Percentiles rank a stretch among this genome's conserved stretches.
Conservation (phyloP, 768 basidiomycete species). For the Exidia glandulosa region DNA sequence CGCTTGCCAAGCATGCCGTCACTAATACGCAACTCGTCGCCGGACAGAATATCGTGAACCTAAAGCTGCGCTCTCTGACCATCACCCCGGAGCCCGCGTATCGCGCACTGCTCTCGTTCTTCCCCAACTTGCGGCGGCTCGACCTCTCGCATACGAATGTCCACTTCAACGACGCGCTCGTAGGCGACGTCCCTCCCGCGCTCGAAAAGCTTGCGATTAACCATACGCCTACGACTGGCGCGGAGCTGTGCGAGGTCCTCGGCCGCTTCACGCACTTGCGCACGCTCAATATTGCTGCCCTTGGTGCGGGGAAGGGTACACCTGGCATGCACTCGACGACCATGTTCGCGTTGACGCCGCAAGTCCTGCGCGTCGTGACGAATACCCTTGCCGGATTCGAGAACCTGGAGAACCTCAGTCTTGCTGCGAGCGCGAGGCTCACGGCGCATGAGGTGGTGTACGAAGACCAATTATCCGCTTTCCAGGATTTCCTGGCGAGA, state of each 20-base stretch:
- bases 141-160: conserved; percentile 39
- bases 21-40: conserved; percentile 14
- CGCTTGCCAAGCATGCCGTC: background rate
- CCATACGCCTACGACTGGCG: conserved; percentile 34
- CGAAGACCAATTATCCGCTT: conserved; percentile 21
- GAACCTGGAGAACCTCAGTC: conserved; percentile 40
- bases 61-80: conserved; percentile 48
- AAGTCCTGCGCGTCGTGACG: conserved; percentile 35
- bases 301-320: conserved; percentile 39
- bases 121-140: conserved; percentile 41
- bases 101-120: conserved; percentile 28
- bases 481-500: conserved; percentile 34
- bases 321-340: conserved; percentile 33
- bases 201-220: conserved; percentile 58
- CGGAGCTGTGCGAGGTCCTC: conserved; percentile 32
- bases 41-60: conserved; percentile 32
- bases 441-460: conserved; percentile 19
- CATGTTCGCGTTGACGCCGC: conserved; percentile 41
- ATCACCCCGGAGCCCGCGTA: conserved; percentile 39
- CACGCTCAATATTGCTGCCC: conserved; percentile 45
- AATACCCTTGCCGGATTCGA: conserved; percentile 24
- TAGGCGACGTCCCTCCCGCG: conserved; percentile 6
- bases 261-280: conserved; percentile 28
- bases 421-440: conserved; percentile 56
- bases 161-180: conserved; percentile 41